phyloP scores from a whole-genome alignment of 2,329 filamentous ascomycete species.

The Aspergillus ruber region DNA sequence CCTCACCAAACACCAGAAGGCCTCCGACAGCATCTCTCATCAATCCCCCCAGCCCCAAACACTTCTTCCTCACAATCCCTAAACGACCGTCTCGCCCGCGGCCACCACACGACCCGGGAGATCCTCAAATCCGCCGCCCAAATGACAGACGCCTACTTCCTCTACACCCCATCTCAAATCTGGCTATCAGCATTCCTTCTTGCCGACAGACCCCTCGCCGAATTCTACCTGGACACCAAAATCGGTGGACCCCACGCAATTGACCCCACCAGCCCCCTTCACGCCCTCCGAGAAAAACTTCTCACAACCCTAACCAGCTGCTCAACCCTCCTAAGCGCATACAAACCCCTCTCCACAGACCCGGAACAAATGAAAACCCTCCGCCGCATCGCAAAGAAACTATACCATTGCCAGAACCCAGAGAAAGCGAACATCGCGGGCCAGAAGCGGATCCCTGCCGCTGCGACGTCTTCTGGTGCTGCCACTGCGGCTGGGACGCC shows the following conservation, averaged over 20 bases:
- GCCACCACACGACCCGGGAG: slow-evolving; percentile 66
- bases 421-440: slow-evolving; percentile 40
- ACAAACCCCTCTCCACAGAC: slow-evolving; percentile 31
- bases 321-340: slow-evolving; percentile 33
- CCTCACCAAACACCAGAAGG: slow-evolving; percentile 24
- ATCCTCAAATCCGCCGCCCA: slow-evolving; percentile 73
- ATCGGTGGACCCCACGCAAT: slow-evolving; percentile 21
- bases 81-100: slow-evolving; percentile 49
- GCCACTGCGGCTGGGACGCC: slow-evolving; percentile 4
- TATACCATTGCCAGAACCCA: slow-evolving; percentile 44
- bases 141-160: slow-evolving; percentile 92
- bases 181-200: slow-evolving; percentile 75
- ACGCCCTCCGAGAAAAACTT: slow-evolving; percentile 32
- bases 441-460: slow-evolving; percentile 37
- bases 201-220: slow-evolving; percentile 53
- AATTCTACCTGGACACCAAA: slow-evolving; percentile 42
- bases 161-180: slow-evolving; percentile 91
- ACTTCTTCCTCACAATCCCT: slow-evolving; percentile 22
- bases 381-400: slow-evolving; percentile 43
- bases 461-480: slow-evolving; percentile 12
- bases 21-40: slow-evolving; percentile 23
- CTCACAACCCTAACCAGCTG: slow-evolving; percentile 33
- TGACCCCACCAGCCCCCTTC: slow-evolving; percentile 15
- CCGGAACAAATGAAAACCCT: slow-evolving; percentile 38
- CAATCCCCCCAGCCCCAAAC: slow-evolving; percentile 23